Base-by-base conservation (phyloP, 768 basidiomycete species). In the Amyloporia xantha region DNA sequence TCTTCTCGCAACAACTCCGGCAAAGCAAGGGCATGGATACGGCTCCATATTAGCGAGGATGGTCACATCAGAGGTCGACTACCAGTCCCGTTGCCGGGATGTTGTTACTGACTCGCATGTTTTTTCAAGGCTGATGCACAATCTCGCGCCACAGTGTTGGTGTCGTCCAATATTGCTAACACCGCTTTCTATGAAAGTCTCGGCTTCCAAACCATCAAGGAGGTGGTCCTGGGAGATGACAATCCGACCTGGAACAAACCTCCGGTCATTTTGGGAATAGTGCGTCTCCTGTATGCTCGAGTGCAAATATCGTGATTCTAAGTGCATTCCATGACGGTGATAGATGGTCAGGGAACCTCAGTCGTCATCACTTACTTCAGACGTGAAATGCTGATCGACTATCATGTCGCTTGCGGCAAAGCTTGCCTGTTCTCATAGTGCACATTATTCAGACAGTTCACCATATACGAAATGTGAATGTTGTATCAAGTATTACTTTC, bases 121-220 rank as follows among this genome's bases (percentile, higher is more conserved):
- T 13, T 19, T 19, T 17, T 26, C 11, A 20, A 60, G 57, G 51
- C 50, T 4, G 59, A 60, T 27, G 19, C 35, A 1, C 48, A 51
- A 13, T 47, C 39, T 3, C 52, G 38, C 35, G 42, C 45, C 17
- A 41, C 48, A 2, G 54, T 48, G 52, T 41, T 60, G 6, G 21
- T 50, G 2, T 54, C 54, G 3, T 51, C 53, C 12, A 49, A 50
- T 25, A 47, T 51, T 5, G 41, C 36, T 13, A 45, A 52, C 48
- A 49, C 44, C 2, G 44, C 4, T 13, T 60, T 58, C 38, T 60
- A 54, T 33, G 53, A 55, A 20, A 20, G 36, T 1, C 37, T 54
- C 5, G 54, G 59, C 4, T 60, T 60, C 38, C 5, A n/a, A 1
- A 28, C 38, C 1, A 40, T 53, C 10, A 13, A 39, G 2, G 17